Percentiles rank a stretch among this genome's conserved stretches.
Evolutionary conservation across 805 yeast species (phyloP).

Genomic region (Candida vartiovaarae): DNA sequence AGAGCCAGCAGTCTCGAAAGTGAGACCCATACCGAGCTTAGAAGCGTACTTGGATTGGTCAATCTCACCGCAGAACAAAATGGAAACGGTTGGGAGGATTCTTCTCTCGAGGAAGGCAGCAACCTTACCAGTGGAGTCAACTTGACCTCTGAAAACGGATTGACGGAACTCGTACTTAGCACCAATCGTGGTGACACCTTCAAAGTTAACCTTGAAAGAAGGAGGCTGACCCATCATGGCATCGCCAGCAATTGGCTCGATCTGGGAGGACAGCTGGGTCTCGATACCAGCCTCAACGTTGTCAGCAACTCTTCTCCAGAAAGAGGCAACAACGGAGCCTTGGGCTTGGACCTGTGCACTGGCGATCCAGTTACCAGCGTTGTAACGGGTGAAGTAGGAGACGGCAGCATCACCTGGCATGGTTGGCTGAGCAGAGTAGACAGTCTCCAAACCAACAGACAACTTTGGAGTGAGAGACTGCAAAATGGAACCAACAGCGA

Average conservation of each 20-base stretch:
- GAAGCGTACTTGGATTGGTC: constrained; percentile 79
- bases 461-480: constrained; percentile 82
- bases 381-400: constrained; percentile 85
- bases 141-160: constrained; percentile 89
- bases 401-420: constrained; percentile 88
- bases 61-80: constrained; percentile 85
- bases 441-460: constrained; percentile 87
- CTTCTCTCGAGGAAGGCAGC: constrained; percentile 88
- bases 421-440: constrained; percentile 71
- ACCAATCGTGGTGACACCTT: constrained; percentile 90
- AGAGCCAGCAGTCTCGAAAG: constrained; percentile 91
- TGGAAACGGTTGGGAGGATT: constrained; percentile 83
- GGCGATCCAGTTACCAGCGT: constrained; percentile 84
- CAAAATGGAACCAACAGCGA: constrained; percentile 82
- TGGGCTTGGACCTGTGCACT: constrained; percentile 90
- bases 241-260: constrained; percentile 61
- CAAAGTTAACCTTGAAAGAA: constrained; percentile 78
- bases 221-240: constrained; percentile 72
- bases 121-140: constrained; percentile 88
- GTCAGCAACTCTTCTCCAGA: constrained; percentile 90
- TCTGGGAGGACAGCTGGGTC: constrained; percentile 70
- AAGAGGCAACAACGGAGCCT: constrained; percentile 82
- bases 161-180: constrained; percentile 98
- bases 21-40: constrained; percentile 88
- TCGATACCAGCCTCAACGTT: constrained; percentile 94